These are phyloP conservation scores for Globisporangium spinosum DNA, from an alignment of 352 stramenopile genomes.

Conservation along the genomic window DNA sequence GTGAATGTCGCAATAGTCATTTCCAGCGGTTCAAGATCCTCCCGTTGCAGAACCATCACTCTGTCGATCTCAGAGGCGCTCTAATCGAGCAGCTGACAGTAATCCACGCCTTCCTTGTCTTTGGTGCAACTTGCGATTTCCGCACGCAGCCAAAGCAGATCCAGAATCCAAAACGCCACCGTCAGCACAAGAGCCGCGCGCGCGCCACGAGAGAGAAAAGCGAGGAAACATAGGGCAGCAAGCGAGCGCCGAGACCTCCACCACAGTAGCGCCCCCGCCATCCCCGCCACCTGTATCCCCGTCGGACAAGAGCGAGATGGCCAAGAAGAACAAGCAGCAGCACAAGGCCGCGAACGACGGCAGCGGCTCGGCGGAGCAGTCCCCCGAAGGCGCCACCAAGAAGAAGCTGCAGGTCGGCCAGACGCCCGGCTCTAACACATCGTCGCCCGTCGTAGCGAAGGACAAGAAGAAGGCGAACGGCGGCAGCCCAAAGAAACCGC, in stretches of 20 bases:
- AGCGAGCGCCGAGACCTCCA: constrained; percentile 21
- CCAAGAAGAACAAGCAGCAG: constrained; percentile 58
- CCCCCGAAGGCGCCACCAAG: constrained; percentile 13
- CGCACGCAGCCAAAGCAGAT: background rate
- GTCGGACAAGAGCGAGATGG: constrained; percentile 31
- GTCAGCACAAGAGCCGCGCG: background rate
- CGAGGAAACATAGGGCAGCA: constrained; percentile 32
- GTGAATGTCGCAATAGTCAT: background rate
- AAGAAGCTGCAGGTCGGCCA: constrained; percentile 8
- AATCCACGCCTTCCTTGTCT: background rate
- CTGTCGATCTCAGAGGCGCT: background rate
- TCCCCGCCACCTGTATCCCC: background rate
- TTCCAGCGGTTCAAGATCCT: background rate
- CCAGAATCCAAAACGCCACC: background rate
- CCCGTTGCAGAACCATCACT: background rate
- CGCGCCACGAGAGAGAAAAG: constrained; percentile 2
- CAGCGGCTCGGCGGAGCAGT: constrained; percentile 15
- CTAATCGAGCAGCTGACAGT: background rate
- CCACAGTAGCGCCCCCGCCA: background rate
- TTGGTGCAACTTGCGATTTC: background rate
- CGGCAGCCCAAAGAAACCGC: constrained; percentile 30
- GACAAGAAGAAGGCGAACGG: constrained; percentile 21
- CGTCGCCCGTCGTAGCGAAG: constrained; percentile 14
- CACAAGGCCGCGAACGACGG: constrained; percentile 17
- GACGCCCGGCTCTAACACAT: constrained; percentile 18